phyloP scores from a whole-genome alignment of 163 green algal species.

The Coccomyxa subellipsoidea region DNA sequence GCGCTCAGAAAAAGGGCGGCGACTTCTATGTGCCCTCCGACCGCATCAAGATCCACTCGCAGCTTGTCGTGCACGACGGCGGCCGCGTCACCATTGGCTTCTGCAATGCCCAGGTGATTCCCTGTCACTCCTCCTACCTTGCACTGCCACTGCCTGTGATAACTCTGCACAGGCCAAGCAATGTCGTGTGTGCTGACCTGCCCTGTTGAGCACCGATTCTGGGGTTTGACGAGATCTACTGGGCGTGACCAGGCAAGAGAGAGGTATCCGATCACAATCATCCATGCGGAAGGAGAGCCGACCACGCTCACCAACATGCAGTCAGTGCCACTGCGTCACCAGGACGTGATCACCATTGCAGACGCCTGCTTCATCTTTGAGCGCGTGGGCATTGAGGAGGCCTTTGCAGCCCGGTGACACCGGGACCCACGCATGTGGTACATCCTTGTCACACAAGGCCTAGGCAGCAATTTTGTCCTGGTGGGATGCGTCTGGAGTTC shows the following conservation, averaged over 20 bases:
- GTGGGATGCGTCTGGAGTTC: too few species aligned
- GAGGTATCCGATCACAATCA: not conserved
- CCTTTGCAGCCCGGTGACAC: not conserved
- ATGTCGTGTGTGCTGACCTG: too few species aligned
- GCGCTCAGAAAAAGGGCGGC: not conserved
- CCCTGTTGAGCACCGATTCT: too few species aligned
- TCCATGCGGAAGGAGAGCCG: not conserved
- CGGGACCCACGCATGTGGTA: too few species aligned
- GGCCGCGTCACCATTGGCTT: not conserved
- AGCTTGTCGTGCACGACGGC: not conserved
- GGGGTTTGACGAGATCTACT: too few species aligned
- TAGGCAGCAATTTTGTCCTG: too few species aligned
- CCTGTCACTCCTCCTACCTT: not conserved
- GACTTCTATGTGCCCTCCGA: not conserved
- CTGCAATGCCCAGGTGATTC: not conserved
- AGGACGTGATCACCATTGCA: not conserved
- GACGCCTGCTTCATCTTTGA: slow-evolving; percentile 5
- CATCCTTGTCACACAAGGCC: too few species aligned
- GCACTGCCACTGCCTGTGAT: too few species aligned
- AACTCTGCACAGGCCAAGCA: too few species aligned
- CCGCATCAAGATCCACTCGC: not conserved
- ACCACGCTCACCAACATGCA: not conserved
- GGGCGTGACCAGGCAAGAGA: not conserved
- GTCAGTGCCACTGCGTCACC: not conserved
- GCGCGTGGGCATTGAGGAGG: not conserved